Conservation (phyloP, 2,329 filamentous ascomycete species). For the Venturia pyrina region DNA sequence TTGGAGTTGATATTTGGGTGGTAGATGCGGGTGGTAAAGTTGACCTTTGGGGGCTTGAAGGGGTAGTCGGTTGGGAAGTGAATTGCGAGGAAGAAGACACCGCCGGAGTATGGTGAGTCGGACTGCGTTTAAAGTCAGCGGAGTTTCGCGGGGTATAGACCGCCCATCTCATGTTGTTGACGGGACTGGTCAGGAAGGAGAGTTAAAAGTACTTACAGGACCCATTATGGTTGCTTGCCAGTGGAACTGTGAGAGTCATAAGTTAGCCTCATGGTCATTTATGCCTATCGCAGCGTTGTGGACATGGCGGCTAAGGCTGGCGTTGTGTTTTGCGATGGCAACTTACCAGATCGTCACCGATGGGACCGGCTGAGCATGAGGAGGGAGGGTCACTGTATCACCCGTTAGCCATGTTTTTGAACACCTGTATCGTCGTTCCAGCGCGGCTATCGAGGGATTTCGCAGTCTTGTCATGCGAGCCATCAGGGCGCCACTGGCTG, state of each 20-base stretch:
- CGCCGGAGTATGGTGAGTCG: conserved; percentile 95
- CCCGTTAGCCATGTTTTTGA: conserved; percentile 23
- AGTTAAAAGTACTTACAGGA: conserved; percentile 62
- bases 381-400: conserved; percentile 80
- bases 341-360: conserved; percentile 95
- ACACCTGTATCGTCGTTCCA: not conserved
- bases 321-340: conserved; percentile 18
- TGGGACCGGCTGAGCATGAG: conserved; percentile 93
- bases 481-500: conserved; percentile 17
- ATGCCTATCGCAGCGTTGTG: conserved; percentile 1
- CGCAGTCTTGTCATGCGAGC: conserved; percentile 26
- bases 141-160: conserved; percentile 1
- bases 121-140: conserved; percentile 44
- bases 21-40: conserved; percentile 99
- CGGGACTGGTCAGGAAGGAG: not conserved
- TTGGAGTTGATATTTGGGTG: conserved; percentile 99
- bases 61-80: conserved; percentile 99
- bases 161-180: not conserved
- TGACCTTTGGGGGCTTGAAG: conserved; percentile 99
- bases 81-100: conserved; percentile 97
- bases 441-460: not conserved
- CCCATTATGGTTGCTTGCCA: conserved; percentile 99
- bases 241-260: conserved; percentile 62
- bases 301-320: not conserved
- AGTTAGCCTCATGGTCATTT: conserved; percentile 13